phyloP scores from a whole-genome alignment of 208 protist species.

The Blastocrithidia nonstop region DNA sequence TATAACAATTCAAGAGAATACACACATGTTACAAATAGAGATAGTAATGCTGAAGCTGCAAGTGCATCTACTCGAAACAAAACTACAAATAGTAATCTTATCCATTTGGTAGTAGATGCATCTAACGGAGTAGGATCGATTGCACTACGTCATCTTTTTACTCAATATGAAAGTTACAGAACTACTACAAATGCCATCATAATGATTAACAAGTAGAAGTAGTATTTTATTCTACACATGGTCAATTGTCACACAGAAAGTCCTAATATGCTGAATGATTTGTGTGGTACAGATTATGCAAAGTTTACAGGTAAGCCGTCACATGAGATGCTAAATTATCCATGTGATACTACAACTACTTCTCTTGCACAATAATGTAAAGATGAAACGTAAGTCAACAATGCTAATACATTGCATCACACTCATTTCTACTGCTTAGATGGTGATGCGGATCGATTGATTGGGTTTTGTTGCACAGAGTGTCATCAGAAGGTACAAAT shows the following conservation, averaged over 20 bases:
- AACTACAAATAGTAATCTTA: too few relatives aligned
- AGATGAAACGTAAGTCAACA: conserved; percentile 1
- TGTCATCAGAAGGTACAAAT: too few relatives aligned
- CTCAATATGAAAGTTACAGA: conserved; percentile 85
- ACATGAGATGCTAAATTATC: conserved; percentile 13
- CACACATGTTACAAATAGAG: too few relatives aligned
- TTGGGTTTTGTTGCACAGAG: conserved; percentile 45
- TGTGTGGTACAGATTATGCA: conserved; percentile 86
- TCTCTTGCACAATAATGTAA: conserved; percentile 9
- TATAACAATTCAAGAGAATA: too few relatives aligned
- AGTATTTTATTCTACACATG: too few relatives aligned
- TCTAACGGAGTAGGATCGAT: conserved; percentile 4
- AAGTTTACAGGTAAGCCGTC: conserved; percentile 36
- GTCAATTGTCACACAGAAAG: conserved; percentile 17
- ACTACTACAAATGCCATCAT: too few relatives aligned
- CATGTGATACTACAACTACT: too few relatives aligned
- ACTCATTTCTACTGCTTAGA: conserved; percentile 85
- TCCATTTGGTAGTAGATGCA: neutral
- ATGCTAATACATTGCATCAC: too few relatives aligned
- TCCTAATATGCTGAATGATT: conserved; percentile 31
- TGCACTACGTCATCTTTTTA: conserved; percentile 22
- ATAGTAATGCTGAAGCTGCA: too few relatives aligned
- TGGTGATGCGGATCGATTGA: conserved; percentile 89
- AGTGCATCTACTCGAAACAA: too few relatives aligned
- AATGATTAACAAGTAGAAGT: too few relatives aligned